Base-by-base conservation (phyloP, 257 asterid genomes). In the Rehmannia glutinosa region DNA sequence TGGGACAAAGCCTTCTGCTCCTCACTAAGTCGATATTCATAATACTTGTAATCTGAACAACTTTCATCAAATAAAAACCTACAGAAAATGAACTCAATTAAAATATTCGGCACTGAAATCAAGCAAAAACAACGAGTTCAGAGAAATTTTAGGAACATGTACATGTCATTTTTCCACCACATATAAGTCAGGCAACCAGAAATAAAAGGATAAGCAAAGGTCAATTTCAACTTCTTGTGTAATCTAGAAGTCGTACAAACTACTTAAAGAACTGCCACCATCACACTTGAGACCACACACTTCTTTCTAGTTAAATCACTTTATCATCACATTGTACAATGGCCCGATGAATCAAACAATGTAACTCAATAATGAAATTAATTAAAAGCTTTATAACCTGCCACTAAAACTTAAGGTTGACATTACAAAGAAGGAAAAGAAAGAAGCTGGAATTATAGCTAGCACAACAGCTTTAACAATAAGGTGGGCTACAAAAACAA, bases 31-130 rank as follows among this genome's bases (percentile, higher is more conserved):
- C 73, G 83, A 80, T 89, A 82, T 81, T 87, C 95, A 77, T 92
- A 89, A 72, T 92, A 89, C 74, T 92, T 89, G 82, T 82, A 88
- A 67, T 88, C 96, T 42, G 94, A 75, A 75, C 95, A 88, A 62
- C 77, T 86, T 66, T 85, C 88, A 77, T 91, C 95, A 73, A 84
- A 88, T 69, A 91, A 78, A 78, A 91, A 91, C 86, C 95, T 88
- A 87, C 78, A 80, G 47, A 23, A 20, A 45, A 63, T 21, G 20
- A 66, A 55, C 39, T 20, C 53, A 58, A 54, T 68, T 42, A 58
- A 70, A 69, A 35, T 23, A 33, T 2, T 16, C 32, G 69, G 54
- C 23, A 9, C 46, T 16, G 38, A 67, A 25, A 49, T 54, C 42
- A 65, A 60, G 67, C 46, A 53, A 62, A n/a, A n/a, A 46, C 61